Evolutionary conservation across 2,329 filamentous ascomycete genomes (phyloP), one percentile per base, ranked within the genome.

Genomic region (Volutella citrinella): DNA sequence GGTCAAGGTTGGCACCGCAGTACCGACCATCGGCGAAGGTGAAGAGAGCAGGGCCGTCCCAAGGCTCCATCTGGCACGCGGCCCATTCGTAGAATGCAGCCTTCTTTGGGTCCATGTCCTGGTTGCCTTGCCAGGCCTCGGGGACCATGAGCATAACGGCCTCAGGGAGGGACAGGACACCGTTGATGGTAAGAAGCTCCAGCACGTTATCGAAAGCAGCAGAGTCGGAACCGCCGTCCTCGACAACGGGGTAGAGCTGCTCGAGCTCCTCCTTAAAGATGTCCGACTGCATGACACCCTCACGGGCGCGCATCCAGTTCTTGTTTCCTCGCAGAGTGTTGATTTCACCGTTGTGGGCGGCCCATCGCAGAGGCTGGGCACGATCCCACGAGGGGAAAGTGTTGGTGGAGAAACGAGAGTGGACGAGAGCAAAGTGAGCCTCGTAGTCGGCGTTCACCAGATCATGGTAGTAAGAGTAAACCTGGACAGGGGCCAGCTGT

Each of bases 101-200:
- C 70, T 97, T 97, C 56, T 87, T 86, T 36, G 89, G 87, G 54
- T 96, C 90, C 84, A 97, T 95, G 40, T 81, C 73, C 22, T 81
- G 72, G 64, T 96, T 96, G 42, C 90, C 91, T 66, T 97, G 89
- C 91, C 91, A 97, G 41, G 91, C 91, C 67, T 97, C 91, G 15
- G 91, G 91, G 30, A 97, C 87, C 90, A 97, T 95, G 53, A 97
- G 77, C 91, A 97, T 97, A 51, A 97, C 87, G 31, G 91, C 91
- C 65, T 97, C 91, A 12, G 91, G 91, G 4, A 97, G 75, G 29
- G 91, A 97, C 32, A 97, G 76, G 24, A 97, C 91, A 43, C 91
- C 90, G 61, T 97, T 97, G 66, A 97, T 95, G 54, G 85, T 89
- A 47, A 97, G 73, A 24, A 97, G 71, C 66, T 97, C 91, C 12